These are phyloP conservation scores for Pseudocercospora cruenta DNA, from an alignment of 2,329 filamentous ascomycete genomes.

Conservation along the genomic window DNA sequence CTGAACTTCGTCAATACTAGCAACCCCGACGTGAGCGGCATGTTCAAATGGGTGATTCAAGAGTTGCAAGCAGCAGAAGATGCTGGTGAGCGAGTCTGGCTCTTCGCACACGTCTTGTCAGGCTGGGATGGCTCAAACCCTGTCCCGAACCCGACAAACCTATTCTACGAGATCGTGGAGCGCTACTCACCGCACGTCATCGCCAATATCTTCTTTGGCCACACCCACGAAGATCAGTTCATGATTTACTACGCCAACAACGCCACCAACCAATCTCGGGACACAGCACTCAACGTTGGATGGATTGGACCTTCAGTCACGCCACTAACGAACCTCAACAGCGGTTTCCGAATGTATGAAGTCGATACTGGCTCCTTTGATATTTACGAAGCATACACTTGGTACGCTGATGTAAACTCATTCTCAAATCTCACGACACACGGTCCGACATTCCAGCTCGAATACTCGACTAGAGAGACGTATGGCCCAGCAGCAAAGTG, in stretches of 20 bases:
- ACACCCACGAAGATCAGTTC: slow-evolving; percentile 59
- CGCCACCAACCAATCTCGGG: slow-evolving; percentile 43
- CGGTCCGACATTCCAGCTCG: slow-evolving; percentile 54
- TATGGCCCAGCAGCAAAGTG: slow-evolving; percentile 52
- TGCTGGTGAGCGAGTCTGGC: slow-evolving; percentile 57
- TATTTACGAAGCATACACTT: slow-evolving; percentile 59
- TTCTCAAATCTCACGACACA: slow-evolving; percentile 45
- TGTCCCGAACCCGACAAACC: slow-evolving; percentile 56
- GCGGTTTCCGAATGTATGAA: slow-evolving; percentile 58
- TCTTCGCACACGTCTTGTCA: slow-evolving; percentile 58
- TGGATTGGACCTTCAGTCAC: slow-evolving; percentile 59
- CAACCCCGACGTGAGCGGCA: slow-evolving; percentile 55
- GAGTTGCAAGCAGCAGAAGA: slow-evolving; percentile 59
- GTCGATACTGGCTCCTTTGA: slow-evolving; percentile 59
- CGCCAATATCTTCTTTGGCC: slow-evolving; percentile 59
- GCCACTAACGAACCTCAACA: slow-evolving; percentile 59
- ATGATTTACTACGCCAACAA: slow-evolving; percentile 58
- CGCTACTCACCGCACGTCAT: slow-evolving; percentile 60
- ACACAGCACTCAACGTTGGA: slow-evolving; percentile 52
- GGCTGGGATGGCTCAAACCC: slow-evolving; percentile 62
- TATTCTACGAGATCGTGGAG: slow-evolving; percentile 60
- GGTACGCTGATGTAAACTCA: slow-evolving; percentile 55
- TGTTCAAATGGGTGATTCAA: slow-evolving; percentile 54
- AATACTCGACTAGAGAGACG: slow-evolving; percentile 57
- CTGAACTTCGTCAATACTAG: slow-evolving; percentile 58